Evolutionary conservation across 768 basidiomycete species (phyloP).

Genomic region (Multifurca ochricompacta): DNA sequence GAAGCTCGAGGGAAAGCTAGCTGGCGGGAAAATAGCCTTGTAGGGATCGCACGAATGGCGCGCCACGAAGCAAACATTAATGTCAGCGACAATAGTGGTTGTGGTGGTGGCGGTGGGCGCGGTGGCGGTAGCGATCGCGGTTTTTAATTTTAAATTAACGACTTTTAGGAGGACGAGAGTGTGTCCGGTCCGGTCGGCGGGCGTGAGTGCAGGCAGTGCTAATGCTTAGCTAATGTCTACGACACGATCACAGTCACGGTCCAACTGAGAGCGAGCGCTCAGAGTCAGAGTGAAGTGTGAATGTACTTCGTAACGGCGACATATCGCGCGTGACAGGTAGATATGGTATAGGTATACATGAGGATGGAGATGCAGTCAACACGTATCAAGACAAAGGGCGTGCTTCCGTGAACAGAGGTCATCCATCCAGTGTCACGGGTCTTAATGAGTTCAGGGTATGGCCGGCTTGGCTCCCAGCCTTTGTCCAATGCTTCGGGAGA

Average conservation of each 20-base stretch:
- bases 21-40: not conserved
- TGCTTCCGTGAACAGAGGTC: not conserved
- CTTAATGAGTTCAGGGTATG: slow-evolving; percentile 4
- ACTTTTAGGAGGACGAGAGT: no score
- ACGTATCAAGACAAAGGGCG: not conserved
- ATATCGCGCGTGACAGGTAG: not conserved
- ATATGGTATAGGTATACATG: slow-evolving; percentile 13
- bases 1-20: not conserved
- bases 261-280: no score
- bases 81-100: not conserved
- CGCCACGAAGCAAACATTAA: not conserved
- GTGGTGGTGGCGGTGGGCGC: not conserved
- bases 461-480: slow-evolving; percentile 4
- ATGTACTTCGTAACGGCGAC: not conserved
- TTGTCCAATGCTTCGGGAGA: slow-evolving; percentile 4
- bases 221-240: no score
- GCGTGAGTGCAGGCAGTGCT: no score
- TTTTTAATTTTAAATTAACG: no score
- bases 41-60: not conserved
- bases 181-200: no score
- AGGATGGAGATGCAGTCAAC: not conserved
- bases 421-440: slow-evolving; percentile 10
- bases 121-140: not conserved
- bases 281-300: no score
- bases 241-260: no score